These are phyloP conservation scores for Bipolaris cookei DNA, from an alignment of 2,329 filamentous ascomycete genomes.

Conservation along the genomic window DNA sequence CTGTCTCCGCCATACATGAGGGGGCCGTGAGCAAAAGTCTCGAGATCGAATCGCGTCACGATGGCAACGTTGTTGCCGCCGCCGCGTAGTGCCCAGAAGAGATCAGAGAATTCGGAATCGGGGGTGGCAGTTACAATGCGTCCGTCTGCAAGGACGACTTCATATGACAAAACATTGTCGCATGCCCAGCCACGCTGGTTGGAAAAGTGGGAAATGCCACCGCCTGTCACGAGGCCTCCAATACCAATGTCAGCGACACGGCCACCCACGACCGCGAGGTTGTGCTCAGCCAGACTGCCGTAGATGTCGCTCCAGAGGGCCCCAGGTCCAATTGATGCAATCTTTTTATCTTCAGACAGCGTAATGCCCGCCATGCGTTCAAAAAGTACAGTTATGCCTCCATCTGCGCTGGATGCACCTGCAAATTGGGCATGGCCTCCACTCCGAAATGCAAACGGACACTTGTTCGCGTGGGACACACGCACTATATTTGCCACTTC, in stretches of 20 bases:
- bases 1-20: conserved; percentile 11
- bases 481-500: conserved; percentile 31
- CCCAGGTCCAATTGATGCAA: conserved; percentile 38
- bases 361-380: conserved; percentile 33
- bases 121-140: conserved; percentile 6
- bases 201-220: conserved; percentile 44
- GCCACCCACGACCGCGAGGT: conserved; percentile 38
- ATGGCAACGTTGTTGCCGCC: conserved; percentile 43
- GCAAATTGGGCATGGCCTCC: conserved; percentile 32
- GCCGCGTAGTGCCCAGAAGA: conserved; percentile 44
- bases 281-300: conserved; percentile 27
- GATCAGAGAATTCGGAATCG: background rate
- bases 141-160: conserved; percentile 39
- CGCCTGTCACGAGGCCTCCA: conserved; percentile 27
- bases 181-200: conserved; percentile 39
- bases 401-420: conserved; percentile 38
- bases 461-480: conserved; percentile 30
- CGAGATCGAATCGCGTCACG: conserved; percentile 30
- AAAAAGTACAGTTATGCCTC: conserved; percentile 37
- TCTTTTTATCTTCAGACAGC: conserved; percentile 26
- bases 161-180: conserved; percentile 43
- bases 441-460: conserved; percentile 51
- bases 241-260: conserved; percentile 38
- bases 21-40: conserved; percentile 24
- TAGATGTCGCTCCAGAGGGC: conserved; percentile 45